Conservation (phyloP, 2,329 filamentous ascomycete species). For the Dryadomyces sulphureus region DNA sequence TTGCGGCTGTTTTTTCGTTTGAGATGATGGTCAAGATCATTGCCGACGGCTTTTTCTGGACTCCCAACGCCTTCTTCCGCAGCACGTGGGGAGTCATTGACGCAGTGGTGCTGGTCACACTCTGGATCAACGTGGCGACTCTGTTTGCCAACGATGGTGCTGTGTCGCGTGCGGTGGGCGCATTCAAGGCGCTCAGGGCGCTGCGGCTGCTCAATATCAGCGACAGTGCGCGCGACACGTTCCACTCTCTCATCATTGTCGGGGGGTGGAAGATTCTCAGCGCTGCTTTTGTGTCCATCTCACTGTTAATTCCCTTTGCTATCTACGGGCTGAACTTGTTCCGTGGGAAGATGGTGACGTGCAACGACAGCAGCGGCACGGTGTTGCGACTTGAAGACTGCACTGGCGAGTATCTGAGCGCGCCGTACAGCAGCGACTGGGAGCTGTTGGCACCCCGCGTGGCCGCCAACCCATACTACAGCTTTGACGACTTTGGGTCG, state of each 20-base stretch:
- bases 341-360: slow-evolving; percentile 61
- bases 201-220: slow-evolving; percentile 87
- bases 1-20: slow-evolving; percentile 70
- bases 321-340: slow-evolving; percentile 94
- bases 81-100: slow-evolving; percentile 97
- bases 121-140: slow-evolving; percentile 89
- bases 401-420: slow-evolving; percentile 65
- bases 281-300: slow-evolving; percentile 84
- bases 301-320: slow-evolving; percentile 87
- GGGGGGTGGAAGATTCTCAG: slow-evolving; percentile 90
- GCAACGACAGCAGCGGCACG: slow-evolving; percentile 54
- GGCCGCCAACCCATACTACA: slow-evolving; percentile 69
- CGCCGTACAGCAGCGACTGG: slow-evolving; percentile 63
- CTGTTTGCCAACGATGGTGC: slow-evolving; percentile 68
- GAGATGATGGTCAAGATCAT: slow-evolving; percentile 87
- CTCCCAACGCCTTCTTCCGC: slow-evolving; percentile 91
- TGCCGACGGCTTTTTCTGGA: slow-evolving; percentile 91
- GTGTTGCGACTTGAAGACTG: slow-evolving; percentile 56
- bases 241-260: slow-evolving; percentile 88
- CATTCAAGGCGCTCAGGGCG: slow-evolving; percentile 91
- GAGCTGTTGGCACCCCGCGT: slow-evolving; percentile 68
- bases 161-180: slow-evolving; percentile 80
- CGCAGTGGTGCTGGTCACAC: slow-evolving; percentile 73
- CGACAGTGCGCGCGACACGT: slow-evolving; percentile 87
- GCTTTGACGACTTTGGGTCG: slow-evolving; percentile 89